Base-by-base conservation (phyloP, 1,139 yeast species). In the Pichia sp. region DNA sequence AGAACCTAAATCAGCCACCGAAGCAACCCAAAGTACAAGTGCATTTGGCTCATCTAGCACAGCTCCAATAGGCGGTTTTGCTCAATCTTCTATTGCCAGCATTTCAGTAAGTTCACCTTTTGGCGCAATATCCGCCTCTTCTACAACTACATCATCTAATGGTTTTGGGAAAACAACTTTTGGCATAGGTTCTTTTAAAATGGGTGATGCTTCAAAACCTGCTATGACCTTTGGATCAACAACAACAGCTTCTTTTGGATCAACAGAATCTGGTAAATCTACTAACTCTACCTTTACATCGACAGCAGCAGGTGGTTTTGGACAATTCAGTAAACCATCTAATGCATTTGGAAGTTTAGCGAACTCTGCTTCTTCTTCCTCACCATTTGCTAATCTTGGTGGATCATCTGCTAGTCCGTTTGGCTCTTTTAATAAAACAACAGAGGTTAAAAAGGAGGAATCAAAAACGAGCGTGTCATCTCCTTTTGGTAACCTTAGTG, bases 81-180 rank as follows among this genome's bases (percentile, higher is more conserved):
- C 25, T 10, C n/a, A 10, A 32, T 3, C 35, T 10, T 32, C 35
- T 11, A 22, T 32, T 23, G 35, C 16, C 16, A 16, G 16, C 16
- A 16, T 16, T 16, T 16, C 16, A 16, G 16, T 16, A 16, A 16
- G 16, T 8, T 31, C 33, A 9, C 24, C 33, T 8, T 31, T 20
- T 8, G 35, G 35, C 12, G 16, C n/a, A 5, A 9, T 24, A 20
- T 28, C 12, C 11, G 24, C 25, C 10, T n/a, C 27, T 16, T 10
- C 40, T 12, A 20, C 29, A 23, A n/a, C 37, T 51, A 51, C 40
- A 56, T 52, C 26, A 40, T 37, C 48, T 30, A 28, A 53, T 24
- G 42, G 40, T 24, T 41, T 41, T 37, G 45, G 41, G 30, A 31
- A 22, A 11, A 37, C 40, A 9, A 22, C 40, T n/a, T 34, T 35